Base-by-base conservation (phyloP, 805 yeast genomes). In the Monosporozyma siamensis region DNA sequence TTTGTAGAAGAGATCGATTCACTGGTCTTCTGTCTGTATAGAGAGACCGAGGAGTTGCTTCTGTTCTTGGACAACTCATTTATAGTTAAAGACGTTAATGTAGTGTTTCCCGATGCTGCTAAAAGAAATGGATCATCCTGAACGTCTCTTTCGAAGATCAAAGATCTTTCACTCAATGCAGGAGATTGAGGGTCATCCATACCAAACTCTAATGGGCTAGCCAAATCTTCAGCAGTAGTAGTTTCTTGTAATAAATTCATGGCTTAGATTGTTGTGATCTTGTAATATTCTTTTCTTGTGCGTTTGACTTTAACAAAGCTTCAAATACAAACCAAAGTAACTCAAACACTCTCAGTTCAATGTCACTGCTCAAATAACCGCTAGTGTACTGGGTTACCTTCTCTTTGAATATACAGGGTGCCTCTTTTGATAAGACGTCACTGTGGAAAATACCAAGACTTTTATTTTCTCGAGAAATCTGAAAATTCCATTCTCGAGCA, bases 91-190 rank as follows among this genome's bases (percentile, higher is more conserved):
- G 42, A 39, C 7, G 38, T 32, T 18, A 34, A 12, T 9, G 42
- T 39, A 12, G 51, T 43, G 37, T 44, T 47, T 5, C 36, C 25
- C 12, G 37, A 15, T 21, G 40, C 12, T 5, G 46, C 24, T 12
- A 45, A 29, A 17, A 46, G 50, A 10, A 65, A 50, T 7, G 77
- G 77, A 47, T 78, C 82, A 7, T 40, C 43, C 20, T 40, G 43
- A 12, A 80, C 86, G 38, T 74, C 69, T 43, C 86, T 68, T 51
- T 80, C 88, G 55, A 77, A 82, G 53, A 80, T 81, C 54, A 72
- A 55, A 12, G 81, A 75, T 23, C 64, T 56, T 10, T 59, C 61
- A 36, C 55, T 59, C 25, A 40, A 38, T 3, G 50, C 44, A 1
- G 50, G 48, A 5, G 53, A 48, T 4, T 25, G 35, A 32, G 35